phyloP scores from a whole-genome alignment of 108 stramenopile species.

The Fragilaria crotonensis region DNA sequence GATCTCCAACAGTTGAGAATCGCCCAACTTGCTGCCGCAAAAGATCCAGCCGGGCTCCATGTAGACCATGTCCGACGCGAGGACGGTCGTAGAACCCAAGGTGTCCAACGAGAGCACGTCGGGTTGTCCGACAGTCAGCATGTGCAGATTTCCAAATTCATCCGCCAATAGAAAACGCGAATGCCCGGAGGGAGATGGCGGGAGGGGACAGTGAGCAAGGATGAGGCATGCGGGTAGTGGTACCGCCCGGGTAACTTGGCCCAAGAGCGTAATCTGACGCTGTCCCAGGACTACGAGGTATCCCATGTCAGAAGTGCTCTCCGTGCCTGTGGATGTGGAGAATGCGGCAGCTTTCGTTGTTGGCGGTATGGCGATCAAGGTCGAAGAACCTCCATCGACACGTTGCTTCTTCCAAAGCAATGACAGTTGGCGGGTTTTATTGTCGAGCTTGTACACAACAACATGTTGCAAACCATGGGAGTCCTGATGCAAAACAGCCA shows the following conservation, averaged over 20 bases:
- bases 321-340: not conserved
- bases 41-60: conserved; percentile 87
- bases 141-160: conserved; percentile 78
- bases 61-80: conserved; percentile 67
- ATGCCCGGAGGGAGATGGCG: conserved; percentile 35
- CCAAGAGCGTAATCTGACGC: conserved; percentile 53
- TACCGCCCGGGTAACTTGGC: conserved; percentile 41
- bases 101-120: conserved; percentile 51
- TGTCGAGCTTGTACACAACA: conserved; percentile 3
- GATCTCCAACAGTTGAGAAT: conserved; percentile 88
- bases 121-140: conserved; percentile 47
- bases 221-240: conserved; percentile 47
- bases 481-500: conserved; percentile 74
- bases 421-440: conserved; percentile 19
- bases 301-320: conserved; percentile 13
- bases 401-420: conserved; percentile 25
- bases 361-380: conserved; percentile 60
- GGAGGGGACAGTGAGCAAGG: conserved; percentile 35
- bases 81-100: conserved; percentile 56
- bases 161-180: conserved; percentile 81
- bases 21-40: conserved; percentile 83
- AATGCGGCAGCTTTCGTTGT: conserved; percentile 24
- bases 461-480: conserved; percentile 63
- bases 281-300: conserved; percentile 77
- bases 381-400: conserved; percentile 64